Evolutionary conservation across 129 eudicot species (phyloP), one percentile per base, ranked within the genome.

Genomic region (Tanacetum coccineum): DNA sequence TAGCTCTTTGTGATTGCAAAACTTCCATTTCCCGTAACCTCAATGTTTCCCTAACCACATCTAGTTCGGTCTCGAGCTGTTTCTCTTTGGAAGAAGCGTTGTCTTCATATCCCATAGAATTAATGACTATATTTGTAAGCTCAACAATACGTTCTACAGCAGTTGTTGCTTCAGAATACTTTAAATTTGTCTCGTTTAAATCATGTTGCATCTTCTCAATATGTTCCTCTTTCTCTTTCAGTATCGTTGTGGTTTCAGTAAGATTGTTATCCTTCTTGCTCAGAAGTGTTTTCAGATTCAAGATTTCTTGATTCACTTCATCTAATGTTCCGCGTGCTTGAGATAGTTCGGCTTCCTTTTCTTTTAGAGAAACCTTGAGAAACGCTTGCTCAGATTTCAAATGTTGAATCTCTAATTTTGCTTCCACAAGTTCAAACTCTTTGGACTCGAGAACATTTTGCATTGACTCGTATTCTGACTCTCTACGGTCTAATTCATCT

Each of bases 371-470:
- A 15, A 57, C 71, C 59, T 80, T 80, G 48, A 86, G 86, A 45
- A 81, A 88, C 45, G 75, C 62, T 13, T 70, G 87, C 75, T 80
- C 84, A 46, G 90, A 82, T 59, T 74, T 82, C 50, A 84, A 77
- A 59, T 77, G 81, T 58, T 93, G 95, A 59, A 93, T 86, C 80
- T 86, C 87, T 18, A 88, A 57, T 71, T 84, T 88, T 52, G 95
- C 95, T 58, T 92, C 95, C 60, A 92, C 95, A 59, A 92, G 61
- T 71, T 88, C 87, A 15, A 80, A 62, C 66, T 92, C 96, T 79
- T 83, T 92, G 17, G 70, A 82, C 79, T 64, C 64, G 4, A 92
- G 87, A 65, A 50, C 80, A 59, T 63, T 70, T 61, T 67, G 68
- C 62, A 81, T 51, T 59, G 81, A 81, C 70, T 47, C 72, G 28